These are phyloP conservation scores for Phytopythium helicoides DNA, from an alignment of 352 stramenopile genomes.

Conservation along the genomic window DNA sequence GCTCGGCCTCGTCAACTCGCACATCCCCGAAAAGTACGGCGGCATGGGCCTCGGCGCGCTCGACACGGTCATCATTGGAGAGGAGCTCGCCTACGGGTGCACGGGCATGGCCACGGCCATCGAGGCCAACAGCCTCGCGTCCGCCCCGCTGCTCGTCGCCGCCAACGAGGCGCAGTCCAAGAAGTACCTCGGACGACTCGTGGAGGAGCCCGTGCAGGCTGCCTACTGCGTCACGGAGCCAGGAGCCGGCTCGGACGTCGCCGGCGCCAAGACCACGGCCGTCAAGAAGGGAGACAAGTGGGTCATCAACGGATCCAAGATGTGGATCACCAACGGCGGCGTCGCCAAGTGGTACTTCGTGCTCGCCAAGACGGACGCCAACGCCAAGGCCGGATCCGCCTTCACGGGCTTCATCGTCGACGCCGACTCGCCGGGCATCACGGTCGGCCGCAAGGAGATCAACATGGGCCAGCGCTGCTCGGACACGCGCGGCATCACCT, in stretches of 20 bases:
- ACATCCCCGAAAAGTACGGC: slow-evolving; percentile 85
- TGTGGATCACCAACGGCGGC: slow-evolving; percentile 93
- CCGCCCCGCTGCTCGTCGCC: slow-evolving; percentile 81
- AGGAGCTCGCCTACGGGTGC: slow-evolving; percentile 91
- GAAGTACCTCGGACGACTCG: slow-evolving; percentile 85
- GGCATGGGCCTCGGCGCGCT: slow-evolving; percentile 77
- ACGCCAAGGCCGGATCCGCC: slow-evolving; percentile 63
- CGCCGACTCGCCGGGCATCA: slow-evolving; percentile 83
- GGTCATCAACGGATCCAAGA: slow-evolving; percentile 92
- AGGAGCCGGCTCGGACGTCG: slow-evolving; percentile 86
- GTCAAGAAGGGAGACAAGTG: slow-evolving; percentile 94
- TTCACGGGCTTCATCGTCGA: slow-evolving; percentile 92
- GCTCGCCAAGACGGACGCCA: slow-evolving; percentile 87
- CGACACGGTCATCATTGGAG: slow-evolving; percentile 84
- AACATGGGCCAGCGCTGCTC: slow-evolving; percentile 91
- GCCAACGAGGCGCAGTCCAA: slow-evolving; percentile 78
- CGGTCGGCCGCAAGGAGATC: slow-evolving; percentile 87
- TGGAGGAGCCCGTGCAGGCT: slow-evolving; percentile 79
- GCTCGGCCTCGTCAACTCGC: slow-evolving; percentile 85
- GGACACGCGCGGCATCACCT: slow-evolving; percentile 89
- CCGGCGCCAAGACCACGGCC: slow-evolving; percentile 86
- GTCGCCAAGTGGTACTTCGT: slow-evolving; percentile 92
- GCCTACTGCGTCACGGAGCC: slow-evolving; percentile 92
- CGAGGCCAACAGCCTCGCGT: slow-evolving; percentile 84
- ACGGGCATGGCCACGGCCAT: slow-evolving; percentile 91